Conservation (phyloP, 1,139 yeast genomes). For the Pichia norvegensis region DNA sequence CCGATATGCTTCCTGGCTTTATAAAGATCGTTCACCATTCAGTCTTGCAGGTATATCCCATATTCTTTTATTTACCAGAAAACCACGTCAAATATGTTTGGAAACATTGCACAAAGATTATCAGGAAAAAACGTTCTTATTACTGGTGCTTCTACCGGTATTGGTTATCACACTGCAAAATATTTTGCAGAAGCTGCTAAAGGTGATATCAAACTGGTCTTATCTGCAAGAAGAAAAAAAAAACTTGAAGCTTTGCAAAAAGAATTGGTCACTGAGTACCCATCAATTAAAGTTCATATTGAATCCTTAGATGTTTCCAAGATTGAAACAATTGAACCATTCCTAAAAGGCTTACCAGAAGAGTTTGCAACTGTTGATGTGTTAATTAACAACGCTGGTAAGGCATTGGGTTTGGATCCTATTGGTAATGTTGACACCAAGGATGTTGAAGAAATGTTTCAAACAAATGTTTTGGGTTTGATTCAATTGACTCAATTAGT, state of each 20-base stretch:
- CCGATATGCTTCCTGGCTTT: not conserved
- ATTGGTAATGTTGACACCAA: slow-evolving; percentile 35
- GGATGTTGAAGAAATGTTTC: slow-evolving; percentile 41
- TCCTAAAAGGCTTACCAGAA: slow-evolving; percentile 34
- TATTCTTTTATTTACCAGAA: too few species aligned
- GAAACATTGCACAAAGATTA: slow-evolving; percentile 52
- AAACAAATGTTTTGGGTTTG: slow-evolving; percentile 43
- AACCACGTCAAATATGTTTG: slow-evolving; percentile 33
- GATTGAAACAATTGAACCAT: slow-evolving; percentile 35
- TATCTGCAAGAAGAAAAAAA: slow-evolving; percentile 45
- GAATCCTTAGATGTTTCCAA: slow-evolving; percentile 40
- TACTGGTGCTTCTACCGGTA: slow-evolving; percentile 37
- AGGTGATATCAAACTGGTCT: slow-evolving; percentile 38
- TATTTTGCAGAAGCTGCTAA: slow-evolving; percentile 36
- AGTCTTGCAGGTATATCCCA: too few species aligned
- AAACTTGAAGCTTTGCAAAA: slow-evolving; percentile 32
- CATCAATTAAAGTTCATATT: slow-evolving; percentile 33
- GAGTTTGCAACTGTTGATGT: slow-evolving; percentile 41
- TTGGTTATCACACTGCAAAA: slow-evolving; percentile 30
- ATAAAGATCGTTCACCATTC: too few species aligned
- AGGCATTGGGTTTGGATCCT: slow-evolving; percentile 40
- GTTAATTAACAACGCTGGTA: slow-evolving; percentile 45
- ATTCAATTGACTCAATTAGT: slow-evolving; percentile 43
- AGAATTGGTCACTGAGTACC: slow-evolving; percentile 31
- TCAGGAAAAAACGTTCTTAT: slow-evolving; percentile 35